Percentiles rank a stretch among this genome's conserved stretches.
These are phyloP conservation scores for Sporobolomyces phaffii DNA, from an alignment of 768 basidiomycete species.

Conservation along the genomic window DNA sequence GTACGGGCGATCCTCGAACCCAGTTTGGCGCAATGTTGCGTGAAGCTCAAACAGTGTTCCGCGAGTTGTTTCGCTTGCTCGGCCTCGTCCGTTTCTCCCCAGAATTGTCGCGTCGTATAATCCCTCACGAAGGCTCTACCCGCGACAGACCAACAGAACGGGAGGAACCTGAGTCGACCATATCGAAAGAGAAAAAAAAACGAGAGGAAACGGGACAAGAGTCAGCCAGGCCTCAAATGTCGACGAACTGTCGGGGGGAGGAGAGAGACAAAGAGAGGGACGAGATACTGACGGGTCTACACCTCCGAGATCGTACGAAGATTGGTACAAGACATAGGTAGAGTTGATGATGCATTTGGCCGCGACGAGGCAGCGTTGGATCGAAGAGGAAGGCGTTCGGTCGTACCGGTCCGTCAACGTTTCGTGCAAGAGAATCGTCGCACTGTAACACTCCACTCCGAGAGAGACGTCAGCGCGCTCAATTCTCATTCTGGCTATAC, in stretches of 20 bases:
- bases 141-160: slow-evolving; percentile 26
- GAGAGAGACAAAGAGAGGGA: neutral
- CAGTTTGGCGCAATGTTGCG: slow-evolving; percentile 2
- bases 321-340: slow-evolving; percentile 24
- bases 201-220: too few relatives aligned
- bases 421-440: slow-evolving; percentile 37
- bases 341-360: slow-evolving; percentile 37
- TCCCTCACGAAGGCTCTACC: slow-evolving; percentile 33
- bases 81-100: slow-evolving; percentile 22
- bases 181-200: too few relatives aligned
- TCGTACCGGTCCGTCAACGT: slow-evolving; percentile 23
- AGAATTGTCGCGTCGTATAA: slow-evolving; percentile 19
- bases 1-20: slow-evolving; percentile 11
- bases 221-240: too few relatives aligned
- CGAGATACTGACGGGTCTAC: slow-evolving; percentile 26
- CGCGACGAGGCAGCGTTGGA: slow-evolving; percentile 18
- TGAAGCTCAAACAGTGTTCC: slow-evolving; percentile 27
- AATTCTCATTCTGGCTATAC: too few relatives aligned
- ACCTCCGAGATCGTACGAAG: slow-evolving; percentile 23
- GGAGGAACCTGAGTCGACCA: slow-evolving; percentile 13
- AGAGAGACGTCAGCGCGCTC: too few relatives aligned
- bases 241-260: too few relatives aligned
- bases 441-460: neutral
- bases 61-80: slow-evolving; percentile 3
- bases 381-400: slow-evolving; percentile 17